Evolutionary conservation across 345 rosid genomes (phyloP), one percentile per base, ranked within the genome.

Genomic region (Lumnitzera littorea): DNA sequence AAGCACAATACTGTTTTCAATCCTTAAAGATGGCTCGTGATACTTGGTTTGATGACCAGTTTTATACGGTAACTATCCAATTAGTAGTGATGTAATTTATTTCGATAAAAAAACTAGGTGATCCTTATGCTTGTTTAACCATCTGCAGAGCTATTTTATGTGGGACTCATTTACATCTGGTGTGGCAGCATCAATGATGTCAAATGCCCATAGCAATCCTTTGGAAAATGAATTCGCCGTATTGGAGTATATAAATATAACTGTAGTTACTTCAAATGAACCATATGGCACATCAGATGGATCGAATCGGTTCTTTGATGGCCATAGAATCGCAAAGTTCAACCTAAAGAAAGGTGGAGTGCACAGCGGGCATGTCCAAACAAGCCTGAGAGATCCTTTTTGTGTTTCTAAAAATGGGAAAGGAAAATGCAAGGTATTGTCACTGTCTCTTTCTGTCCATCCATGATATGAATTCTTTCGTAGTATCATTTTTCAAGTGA

Each of bases 101-200:
- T 56, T 17, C 31, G 59, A n/a, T 29, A 13, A 20, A 12, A 56
- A 15, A 23, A 29, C 60, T n/a, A 36, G 60, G 60, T 36, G 48
- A 56, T 56, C 24, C 31, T 46, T 36, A 51, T 51, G 55, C 14
- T 55, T 31, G n/a, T 27, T 29, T 12, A 24, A 55, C 58, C 11
- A 17, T 46, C 51, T 67, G 67, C 78, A 87, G 95, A 85, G 86
- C 76, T 87, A 75, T 67, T 89, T 76, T 83, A 89, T 92, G 98
- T 92, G 98, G 98, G 96, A 89, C 55, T 87, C 98, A 14, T 92
- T 92, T 56, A 73, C 83, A 50, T 72, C 87, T 4, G 96, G 96
- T 48, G 91, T 92, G 6, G 98, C 91, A 14, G 80, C 80, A 56
- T 89, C 98, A 46, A 81, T 71, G 57, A 85, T 92, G 91, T 67